Base-by-base conservation (phyloP, 306 rosid genomes). In the Abrus pulchellus region DNA sequence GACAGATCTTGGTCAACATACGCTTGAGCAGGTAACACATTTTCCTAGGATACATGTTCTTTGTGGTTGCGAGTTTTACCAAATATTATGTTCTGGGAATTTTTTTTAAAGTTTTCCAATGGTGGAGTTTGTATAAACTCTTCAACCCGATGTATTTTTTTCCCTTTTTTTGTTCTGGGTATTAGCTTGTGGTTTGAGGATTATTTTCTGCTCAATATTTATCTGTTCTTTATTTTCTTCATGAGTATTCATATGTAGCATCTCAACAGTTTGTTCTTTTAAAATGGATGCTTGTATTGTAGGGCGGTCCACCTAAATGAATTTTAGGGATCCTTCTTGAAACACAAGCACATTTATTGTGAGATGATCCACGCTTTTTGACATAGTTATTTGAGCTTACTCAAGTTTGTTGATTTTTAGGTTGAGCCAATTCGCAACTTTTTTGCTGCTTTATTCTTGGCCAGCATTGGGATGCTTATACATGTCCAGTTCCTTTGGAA, bases 391-490 rank as follows among this genome's bases (percentile, higher is more conserved):
- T 72, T 86, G 85, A 62, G 77, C 78, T 72, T 68, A 74, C 66
- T 32, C 83, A 83, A 72, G 73, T 76, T 84, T 80, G 45, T 67
- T 85, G 47, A 60, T 48, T 49, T 73, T 82, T 84, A 96, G 97
- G 97, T 96, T 86, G 99, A 96, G 80, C 99, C 99, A 71, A 93
- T 96, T 79, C 97, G 94, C 82, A 96, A 96, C 84, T 85, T 92
- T 64, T 96, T 96, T 76, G 98, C 99, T 30, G 98, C 99, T 38
- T 93, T 90, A 81, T 96, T 96, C 84, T 94, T 96, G 40, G 99
- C 98, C 79, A 92, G 98, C 94, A 93, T 96, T 85, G 99, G 99
- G 86, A 96, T 93, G 99, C 88, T 93, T 77, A 96, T 96, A 83
- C 91, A 93, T 83, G 97, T 96, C 80, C 99, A 93, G 67, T 96